Evolutionary conservation across 345 rosid species (phyloP), one percentile per base, ranked within the genome.

Genomic region (Acer campestre): DNA sequence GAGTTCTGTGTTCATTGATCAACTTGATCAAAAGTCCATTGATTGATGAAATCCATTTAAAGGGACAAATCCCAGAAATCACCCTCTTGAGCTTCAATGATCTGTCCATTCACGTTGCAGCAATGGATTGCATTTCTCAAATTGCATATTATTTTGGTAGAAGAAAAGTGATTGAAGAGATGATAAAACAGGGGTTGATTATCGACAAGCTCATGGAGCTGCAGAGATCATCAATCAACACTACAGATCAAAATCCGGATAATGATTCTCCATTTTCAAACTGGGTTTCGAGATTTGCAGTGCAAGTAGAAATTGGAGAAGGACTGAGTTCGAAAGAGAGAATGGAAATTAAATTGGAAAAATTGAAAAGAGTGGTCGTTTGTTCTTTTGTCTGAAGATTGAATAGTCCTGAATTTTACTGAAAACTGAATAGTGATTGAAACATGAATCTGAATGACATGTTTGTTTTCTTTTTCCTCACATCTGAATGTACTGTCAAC

Each of bases 241-340:
- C 35, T 31, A 31, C 35, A 31, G 35, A 31, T 31, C 5, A 31
- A 31, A 42, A 42, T 42, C 46, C 58, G 10, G 31, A 49, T 10
- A 31, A 31, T 4, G 46, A 65, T 9, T 53, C 63, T 23, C 83
- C 84, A 25, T 90, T 88, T 68, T 75, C 53, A 6, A 67, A 83
- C 18, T 84, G 82, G 53, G 94, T 78, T 18, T 76, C 75, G 23
- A 85, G 83, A 35, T 86, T 90, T 78, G 87, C 88, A 7, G 85
- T 90, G 71, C 89, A 86, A 31, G 78, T 90, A 46, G 89, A 88
- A 68, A 82, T 84, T 31, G 92, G 90, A 74, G 88, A 86, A 75
- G 85, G 91, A 77, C 42, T 87, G 82, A 76, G 79, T 20, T 62
- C 51, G 14, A 79, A 44, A 10, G 90, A 88, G 84, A 88, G 71